Evolutionary conservation across 352 stramenopile genomes (phyloP).

Genomic region (Globisporangium spinosum): DNA sequence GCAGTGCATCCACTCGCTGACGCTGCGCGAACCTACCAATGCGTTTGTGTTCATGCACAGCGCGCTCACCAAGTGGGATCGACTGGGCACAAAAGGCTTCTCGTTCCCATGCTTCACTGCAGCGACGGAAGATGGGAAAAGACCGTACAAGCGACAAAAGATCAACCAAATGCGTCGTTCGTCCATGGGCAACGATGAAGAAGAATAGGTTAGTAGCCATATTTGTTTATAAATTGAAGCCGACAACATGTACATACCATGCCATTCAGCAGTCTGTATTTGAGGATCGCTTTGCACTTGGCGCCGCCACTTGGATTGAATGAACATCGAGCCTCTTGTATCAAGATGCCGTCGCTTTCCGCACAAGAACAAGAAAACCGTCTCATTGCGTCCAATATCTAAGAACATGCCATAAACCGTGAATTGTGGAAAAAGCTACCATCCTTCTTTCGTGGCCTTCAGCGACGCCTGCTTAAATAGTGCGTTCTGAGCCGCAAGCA

Average conservation of each 20-base stretch:
- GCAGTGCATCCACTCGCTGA: constrained; percentile 10
- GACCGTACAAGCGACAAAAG: constrained; percentile 13
- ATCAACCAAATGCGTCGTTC: constrained; percentile 4
- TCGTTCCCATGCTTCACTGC: not conserved
- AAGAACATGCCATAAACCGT: not conserved
- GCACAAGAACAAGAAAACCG: too few relatives aligned
- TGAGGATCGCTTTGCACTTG: too few relatives aligned
- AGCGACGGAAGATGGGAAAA: not conserved
- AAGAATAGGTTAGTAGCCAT: not conserved
- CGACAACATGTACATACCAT: not conserved
- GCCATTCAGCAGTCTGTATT: too few relatives aligned
- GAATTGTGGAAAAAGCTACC: constrained; percentile 29
- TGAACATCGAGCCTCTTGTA: too few relatives aligned
- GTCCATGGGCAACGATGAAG: not conserved
- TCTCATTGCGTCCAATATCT: too few relatives aligned
- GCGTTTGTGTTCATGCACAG: constrained; percentile 6
- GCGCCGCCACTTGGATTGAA: too few relatives aligned
- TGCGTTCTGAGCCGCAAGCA: constrained; percentile 67
- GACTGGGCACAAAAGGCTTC: not conserved
- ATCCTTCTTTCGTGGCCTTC: constrained; percentile 59
- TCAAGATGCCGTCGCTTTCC: too few relatives aligned
- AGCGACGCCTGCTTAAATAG: constrained; percentile 66
- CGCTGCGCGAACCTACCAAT: not conserved
- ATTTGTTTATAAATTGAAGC: not conserved
- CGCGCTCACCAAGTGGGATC: constrained; percentile 6